Evolutionary conservation across 805 yeast species (phyloP).

Genomic region (Kazachstania taianensis): DNA sequence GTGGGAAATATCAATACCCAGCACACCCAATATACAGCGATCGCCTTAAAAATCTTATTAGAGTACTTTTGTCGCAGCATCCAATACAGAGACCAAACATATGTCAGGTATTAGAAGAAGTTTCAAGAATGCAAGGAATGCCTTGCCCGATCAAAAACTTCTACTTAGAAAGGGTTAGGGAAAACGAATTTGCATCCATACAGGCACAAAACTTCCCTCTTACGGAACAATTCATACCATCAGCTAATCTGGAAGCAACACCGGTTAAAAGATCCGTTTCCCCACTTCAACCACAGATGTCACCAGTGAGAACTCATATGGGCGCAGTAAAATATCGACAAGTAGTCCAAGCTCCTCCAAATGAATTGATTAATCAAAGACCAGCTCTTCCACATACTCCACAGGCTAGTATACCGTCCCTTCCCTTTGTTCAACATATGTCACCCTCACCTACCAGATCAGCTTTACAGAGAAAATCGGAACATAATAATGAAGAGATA

Average conservation of each 20-base stretch:
- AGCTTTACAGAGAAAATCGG: too few relatives aligned
- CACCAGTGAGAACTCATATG: background rate
- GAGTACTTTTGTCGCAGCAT: constrained; percentile 50
- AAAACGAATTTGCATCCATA: background rate
- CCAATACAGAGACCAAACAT: constrained; percentile 69
- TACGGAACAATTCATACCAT: background rate
- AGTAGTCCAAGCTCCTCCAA: too few relatives aligned
- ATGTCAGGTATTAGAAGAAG: constrained; percentile 60
- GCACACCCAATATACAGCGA: constrained; percentile 49
- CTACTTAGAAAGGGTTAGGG: constrained; percentile 24
- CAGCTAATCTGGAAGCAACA: background rate
- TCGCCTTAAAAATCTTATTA: constrained; percentile 53
- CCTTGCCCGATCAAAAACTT: constrained; percentile 36
- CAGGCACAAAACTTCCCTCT: constrained; percentile 1
- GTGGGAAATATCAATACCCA: constrained; percentile 45
- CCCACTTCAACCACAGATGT: constrained; percentile 4
- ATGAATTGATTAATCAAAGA: too few relatives aligned
- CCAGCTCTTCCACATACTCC: too few relatives aligned
- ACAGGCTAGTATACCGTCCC: too few relatives aligned
- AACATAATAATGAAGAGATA: too few relatives aligned
- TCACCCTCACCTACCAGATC: too few relatives aligned
- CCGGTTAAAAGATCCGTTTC: constrained; percentile 1
- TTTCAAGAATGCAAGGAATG: constrained; percentile 49
- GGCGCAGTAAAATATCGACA: too few relatives aligned
- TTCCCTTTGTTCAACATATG: too few relatives aligned